These are phyloP conservation scores for Graphilbum sp. DNA, from an alignment of 2,329 filamentous ascomycete species.

Conservation along the genomic window DNA sequence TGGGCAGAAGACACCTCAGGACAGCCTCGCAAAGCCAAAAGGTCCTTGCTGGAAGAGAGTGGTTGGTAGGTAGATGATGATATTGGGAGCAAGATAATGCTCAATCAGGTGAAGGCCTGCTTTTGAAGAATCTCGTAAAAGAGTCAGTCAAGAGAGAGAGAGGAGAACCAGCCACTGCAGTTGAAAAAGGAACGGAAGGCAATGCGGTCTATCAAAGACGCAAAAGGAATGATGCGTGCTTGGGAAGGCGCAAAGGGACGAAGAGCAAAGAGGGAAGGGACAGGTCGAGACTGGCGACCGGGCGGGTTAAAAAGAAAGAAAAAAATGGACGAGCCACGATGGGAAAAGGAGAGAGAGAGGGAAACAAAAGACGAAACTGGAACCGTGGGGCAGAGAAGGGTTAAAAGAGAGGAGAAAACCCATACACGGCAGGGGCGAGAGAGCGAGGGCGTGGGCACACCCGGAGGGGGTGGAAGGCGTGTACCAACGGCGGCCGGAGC, in stretches of 20 bases:
- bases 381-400: neutral
- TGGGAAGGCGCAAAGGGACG: constrained; percentile 11
- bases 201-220: constrained; percentile 35
- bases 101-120: constrained; percentile 1
- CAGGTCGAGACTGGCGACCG: constrained; percentile 8
- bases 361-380: neutral
- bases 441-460: neutral
- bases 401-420: neutral
- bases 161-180: constrained; percentile 5
- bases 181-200: constrained; percentile 4
- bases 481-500: too few relatives aligned
- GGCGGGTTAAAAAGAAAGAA: constrained; percentile 2
- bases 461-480: too few relatives aligned
- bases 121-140: too few relatives aligned
- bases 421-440: too few relatives aligned
- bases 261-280: constrained; percentile 1
- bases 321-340: neutral
- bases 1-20: too few relatives aligned
- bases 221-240: constrained; percentile 23
- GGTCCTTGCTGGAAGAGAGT: neutral
- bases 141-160: constrained; percentile 5
- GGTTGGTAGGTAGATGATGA: neutral
- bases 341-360: neutral
- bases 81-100: neutral
- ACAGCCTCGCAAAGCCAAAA: neutral